Evolutionary conservation across 371 early-diverging fungal species (phyloP).

Genomic region (Zychaea mexicana): DNA sequence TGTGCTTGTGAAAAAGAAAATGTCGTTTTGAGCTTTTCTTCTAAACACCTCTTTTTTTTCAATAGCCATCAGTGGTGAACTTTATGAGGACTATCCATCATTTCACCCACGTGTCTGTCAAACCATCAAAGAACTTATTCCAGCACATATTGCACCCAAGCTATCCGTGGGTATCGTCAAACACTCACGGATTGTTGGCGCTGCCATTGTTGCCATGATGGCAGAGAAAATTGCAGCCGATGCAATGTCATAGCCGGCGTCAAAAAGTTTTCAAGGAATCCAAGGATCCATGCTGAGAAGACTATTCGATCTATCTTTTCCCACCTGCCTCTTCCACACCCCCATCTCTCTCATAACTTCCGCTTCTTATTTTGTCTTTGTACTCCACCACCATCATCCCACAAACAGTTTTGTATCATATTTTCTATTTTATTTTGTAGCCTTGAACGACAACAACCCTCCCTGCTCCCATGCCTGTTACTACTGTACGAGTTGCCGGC

Average conservation of each 20-base stretch:
- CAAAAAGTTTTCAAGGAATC: too few species aligned
- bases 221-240: slow-evolving; percentile 48
- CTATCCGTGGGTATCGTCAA: slow-evolving; percentile 63
- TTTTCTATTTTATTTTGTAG: background rate
- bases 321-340: too few species aligned
- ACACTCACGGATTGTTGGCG: slow-evolving; percentile 83
- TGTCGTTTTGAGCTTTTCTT: background rate
- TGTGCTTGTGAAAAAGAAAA: background rate
- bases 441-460: background rate
- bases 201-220: slow-evolving; percentile 84
- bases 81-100: slow-evolving; percentile 87
- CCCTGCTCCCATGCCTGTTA: too few species aligned
- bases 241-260: background rate
- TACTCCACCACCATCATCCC: too few species aligned
- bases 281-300: too few species aligned
- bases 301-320: too few species aligned
- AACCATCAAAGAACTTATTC: slow-evolving; percentile 74
- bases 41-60: background rate
- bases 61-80: slow-evolving; percentile 74
- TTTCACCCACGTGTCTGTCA: slow-evolving; percentile 78
- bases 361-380: too few species aligned
- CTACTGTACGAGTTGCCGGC: too few species aligned
- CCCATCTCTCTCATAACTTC: too few species aligned
- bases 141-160: slow-evolving; percentile 74
- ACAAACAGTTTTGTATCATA: too few species aligned